Evolutionary conservation across 164 flowering plant genomes (phyloP).

Genomic region (Berberis vulgaris): DNA sequence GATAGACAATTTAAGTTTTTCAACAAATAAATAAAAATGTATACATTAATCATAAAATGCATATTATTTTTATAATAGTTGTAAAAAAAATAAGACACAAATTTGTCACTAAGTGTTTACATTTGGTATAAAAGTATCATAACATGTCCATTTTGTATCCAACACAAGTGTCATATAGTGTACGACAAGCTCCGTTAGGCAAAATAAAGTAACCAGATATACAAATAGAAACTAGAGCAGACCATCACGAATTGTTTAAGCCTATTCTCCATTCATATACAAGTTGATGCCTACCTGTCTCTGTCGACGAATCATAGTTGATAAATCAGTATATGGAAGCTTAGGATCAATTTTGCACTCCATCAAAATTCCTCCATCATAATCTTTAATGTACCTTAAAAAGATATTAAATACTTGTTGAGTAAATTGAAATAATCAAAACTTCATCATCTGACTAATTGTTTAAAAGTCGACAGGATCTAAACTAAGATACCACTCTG

Average conservation of each 20-base stretch:
- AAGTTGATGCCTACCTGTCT: conserved; percentile 48
- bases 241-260: not conserved
- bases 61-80: too few relatives aligned
- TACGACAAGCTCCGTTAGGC: too few relatives aligned
- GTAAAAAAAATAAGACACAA: too few relatives aligned
- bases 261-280: not conserved
- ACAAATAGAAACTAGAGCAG: not conserved
- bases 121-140: too few relatives aligned
- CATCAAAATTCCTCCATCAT: conserved; percentile 98
- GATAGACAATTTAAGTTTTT: too few relatives aligned
- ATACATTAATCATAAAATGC: too few relatives aligned
- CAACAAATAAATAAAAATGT: too few relatives aligned
- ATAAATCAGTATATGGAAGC: conserved; percentile 93
- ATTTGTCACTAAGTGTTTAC: too few relatives aligned
- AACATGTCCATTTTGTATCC: too few relatives aligned
- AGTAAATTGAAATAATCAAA: not conserved
- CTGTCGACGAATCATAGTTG: conserved; percentile 87
- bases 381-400: conserved; percentile 88
- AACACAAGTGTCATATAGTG: too few relatives aligned
- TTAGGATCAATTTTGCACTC: conserved; percentile 96
- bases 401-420: not conserved
- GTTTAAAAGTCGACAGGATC: not conserved
- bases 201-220: too few relatives aligned
- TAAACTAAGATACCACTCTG: not conserved
- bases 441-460: not conserved